A percentile compares a stretch with the other conserved stretches of the same genome.
Conservation (phyloP, 2,329 filamentous ascomycete genomes). For the Trichoderma gracile region DNA sequence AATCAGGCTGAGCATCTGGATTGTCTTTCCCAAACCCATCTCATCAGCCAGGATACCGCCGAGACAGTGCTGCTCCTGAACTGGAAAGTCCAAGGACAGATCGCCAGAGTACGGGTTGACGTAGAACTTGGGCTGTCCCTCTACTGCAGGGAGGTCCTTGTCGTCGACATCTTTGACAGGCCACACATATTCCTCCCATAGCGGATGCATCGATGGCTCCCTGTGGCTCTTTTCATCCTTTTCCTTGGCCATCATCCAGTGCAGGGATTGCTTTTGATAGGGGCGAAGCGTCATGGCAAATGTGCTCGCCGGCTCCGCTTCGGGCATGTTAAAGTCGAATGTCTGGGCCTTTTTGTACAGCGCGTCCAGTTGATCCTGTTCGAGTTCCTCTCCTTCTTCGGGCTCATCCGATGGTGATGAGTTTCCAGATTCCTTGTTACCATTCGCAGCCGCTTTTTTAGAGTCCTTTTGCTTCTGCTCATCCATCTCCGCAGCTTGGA, state of each 20-base stretch:
- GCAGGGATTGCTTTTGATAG: constrained; percentile 91
- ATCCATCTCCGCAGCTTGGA: constrained; percentile 84
- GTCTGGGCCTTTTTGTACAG: constrained; percentile 95
- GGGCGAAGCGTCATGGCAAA: constrained; percentile 83
- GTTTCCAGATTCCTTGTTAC: constrained; percentile 35
- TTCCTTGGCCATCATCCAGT: constrained; percentile 97
- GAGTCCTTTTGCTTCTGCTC: constrained; percentile 69
- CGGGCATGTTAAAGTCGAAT: constrained; percentile 90
- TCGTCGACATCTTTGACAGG: constrained; percentile 86
- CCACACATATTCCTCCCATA: constrained; percentile 97
- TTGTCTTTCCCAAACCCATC: constrained; percentile 98
- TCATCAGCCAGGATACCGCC: constrained; percentile 93
- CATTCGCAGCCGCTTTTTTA: constrained; percentile 37
- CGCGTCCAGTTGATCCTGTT: constrained; percentile 92
- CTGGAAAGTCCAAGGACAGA: constrained; percentile 84
- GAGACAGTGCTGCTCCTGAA: constrained; percentile 90
- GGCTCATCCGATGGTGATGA: constrained; percentile 65
- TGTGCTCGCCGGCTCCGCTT: constrained; percentile 76
- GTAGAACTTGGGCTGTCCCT: constrained; percentile 75
- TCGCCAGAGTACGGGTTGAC: constrained; percentile 97
- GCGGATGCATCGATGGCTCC: constrained; percentile 85
- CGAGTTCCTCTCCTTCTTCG: constrained; percentile 87
- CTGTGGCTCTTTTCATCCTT: constrained; percentile 71
- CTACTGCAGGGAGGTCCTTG: constrained; percentile 65
- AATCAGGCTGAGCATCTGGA: constrained; percentile 94